Conservation (phyloP, 768 basidiomycete species). For the Cystobasidium tubakii region DNA sequence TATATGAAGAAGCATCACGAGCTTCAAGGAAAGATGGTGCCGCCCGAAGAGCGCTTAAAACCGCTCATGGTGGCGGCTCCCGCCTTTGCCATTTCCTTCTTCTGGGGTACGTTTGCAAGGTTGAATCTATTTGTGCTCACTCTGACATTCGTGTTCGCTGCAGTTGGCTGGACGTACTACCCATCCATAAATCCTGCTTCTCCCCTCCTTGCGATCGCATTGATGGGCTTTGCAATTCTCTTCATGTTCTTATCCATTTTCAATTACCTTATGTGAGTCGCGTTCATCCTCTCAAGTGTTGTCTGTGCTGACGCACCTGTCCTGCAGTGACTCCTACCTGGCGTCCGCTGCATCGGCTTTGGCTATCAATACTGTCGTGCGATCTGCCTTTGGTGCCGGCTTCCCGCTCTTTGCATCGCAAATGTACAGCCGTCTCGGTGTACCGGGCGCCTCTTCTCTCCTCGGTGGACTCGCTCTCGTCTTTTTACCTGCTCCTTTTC, state of each 20-base stretch:
- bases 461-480: slow-evolving; percentile 41
- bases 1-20: slow-evolving; percentile 41
- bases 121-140: background rate
- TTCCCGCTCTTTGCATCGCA: slow-evolving; percentile 44
- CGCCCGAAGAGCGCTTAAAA: slow-evolving; percentile 26
- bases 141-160: slow-evolving; percentile 31
- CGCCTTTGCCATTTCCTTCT: slow-evolving; percentile 39
- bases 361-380: slow-evolving; percentile 44
- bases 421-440: slow-evolving; percentile 42
- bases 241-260: slow-evolving; percentile 42
- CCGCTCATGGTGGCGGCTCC: slow-evolving; percentile 25
- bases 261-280: slow-evolving; percentile 42
- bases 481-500: slow-evolving; percentile 30
- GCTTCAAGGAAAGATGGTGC: slow-evolving; percentile 19
- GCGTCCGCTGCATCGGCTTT: slow-evolving; percentile 44
- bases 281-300: slow-evolving; percentile 36
- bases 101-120: slow-evolving; percentile 38
- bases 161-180: slow-evolving; percentile 26
- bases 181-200: slow-evolving; percentile 37
- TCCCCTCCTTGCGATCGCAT: slow-evolving; percentile 38
- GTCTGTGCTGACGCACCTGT: background rate
- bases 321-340: slow-evolving; percentile 30
- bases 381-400: slow-evolving; percentile 43
- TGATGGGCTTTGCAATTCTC: slow-evolving; percentile 41
- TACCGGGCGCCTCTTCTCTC: slow-evolving; percentile 38